These are phyloP conservation scores for Pisolithus tinctorius DNA, from an alignment of 768 basidiomycete genomes.

Conservation along the genomic window DNA sequence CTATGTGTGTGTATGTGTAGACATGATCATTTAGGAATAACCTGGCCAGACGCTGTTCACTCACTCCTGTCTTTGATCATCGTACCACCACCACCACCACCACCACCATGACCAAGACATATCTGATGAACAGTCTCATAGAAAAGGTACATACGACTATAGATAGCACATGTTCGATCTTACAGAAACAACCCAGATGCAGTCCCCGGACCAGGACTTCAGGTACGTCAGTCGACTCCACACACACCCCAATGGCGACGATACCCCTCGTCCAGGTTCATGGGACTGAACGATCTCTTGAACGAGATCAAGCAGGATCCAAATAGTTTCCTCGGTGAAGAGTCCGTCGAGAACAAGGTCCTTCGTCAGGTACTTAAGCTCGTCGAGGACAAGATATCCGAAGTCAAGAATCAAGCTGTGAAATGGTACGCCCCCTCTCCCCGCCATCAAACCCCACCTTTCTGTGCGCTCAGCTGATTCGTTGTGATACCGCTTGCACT, in stretches of 20 bases:
- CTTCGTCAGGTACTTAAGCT: conserved; percentile 78
- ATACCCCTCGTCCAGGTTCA: conserved; percentile 55
- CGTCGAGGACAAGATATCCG: conserved; percentile 92
- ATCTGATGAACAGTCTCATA: conserved; percentile 77
- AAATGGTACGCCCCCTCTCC: conserved; percentile 61
- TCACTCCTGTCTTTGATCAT: too few relatives aligned
- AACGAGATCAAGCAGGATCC: conserved; percentile 79
- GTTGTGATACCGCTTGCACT: not conserved
- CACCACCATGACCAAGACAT: conserved; percentile 72
- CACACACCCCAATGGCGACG: conserved; percentile 10
- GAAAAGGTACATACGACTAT: conserved; percentile 51
- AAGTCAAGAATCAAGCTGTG: conserved; percentile 97
- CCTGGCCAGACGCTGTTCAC: too few relatives aligned
- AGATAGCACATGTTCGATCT: not conserved
- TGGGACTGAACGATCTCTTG: conserved; percentile 95
- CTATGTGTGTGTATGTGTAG: too few relatives aligned
- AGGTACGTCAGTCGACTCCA: conserved; percentile 41
- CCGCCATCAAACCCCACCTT: not conserved
- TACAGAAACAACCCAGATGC: conserved; percentile 52
- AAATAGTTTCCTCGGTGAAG: conserved; percentile 73
- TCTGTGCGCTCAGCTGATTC: not conserved
- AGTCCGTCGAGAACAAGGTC: conserved; percentile 77
- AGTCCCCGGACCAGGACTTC: conserved; percentile 87
- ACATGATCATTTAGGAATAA: too few relatives aligned
- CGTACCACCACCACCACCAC: conserved; percentile 18